Base-by-base conservation (phyloP, 2,329 filamentous ascomycete species). In the Aspergillus sp. region DNA sequence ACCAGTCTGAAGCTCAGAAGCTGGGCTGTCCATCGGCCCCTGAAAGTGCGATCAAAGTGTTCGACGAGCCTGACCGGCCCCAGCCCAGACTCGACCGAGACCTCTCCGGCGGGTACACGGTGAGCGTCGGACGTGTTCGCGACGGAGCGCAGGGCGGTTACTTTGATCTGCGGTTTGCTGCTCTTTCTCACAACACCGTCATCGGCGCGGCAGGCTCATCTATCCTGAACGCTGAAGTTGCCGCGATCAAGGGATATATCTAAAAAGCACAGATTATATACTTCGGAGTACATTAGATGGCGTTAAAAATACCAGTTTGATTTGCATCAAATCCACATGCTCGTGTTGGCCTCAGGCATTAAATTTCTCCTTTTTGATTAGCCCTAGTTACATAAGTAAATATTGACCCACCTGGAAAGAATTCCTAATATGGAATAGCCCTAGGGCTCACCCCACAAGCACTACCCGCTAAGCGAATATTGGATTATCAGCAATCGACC, bases 131-230 rank as follows among this genome's bases (percentile, higher is more conserved):
- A 5, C 80, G 91, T 28, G 80, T 96, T 29, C 75, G 93, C 41
- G 83, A 91, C 66, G 90, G 95, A 59, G 85, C 88, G 57, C 57
- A 66, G 39, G 86, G 83, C 52, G 88, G 87, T 19, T 85, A 95
- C 55, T 96, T 96, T 61, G 93, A 97, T 64, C 79, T 97, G 65
- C 90, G 94, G 67, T 97, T 97, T 68, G 90, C 93, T 52, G 88
- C 89, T 27, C 73, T 97, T 57, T 95, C 88, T 63, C 93, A 97
- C 62, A 87, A 87, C 62, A 86, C 91, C 51, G 86, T 98, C 47
- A 91, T 98, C 65, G 91, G 91, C 55, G 93, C 93, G 30, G 90
- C 91, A n/a, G 93, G 93, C 7, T 94, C 88, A 2, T 94, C 88
- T 30, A 95, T 97, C 69, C 70, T 97, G 58, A 97, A 97, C 61